These are phyloP conservation scores for Paraphaeosphaeria sporulosa DNA, from an alignment of 2,329 filamentous ascomycete species.

Conservation along the genomic window DNA sequence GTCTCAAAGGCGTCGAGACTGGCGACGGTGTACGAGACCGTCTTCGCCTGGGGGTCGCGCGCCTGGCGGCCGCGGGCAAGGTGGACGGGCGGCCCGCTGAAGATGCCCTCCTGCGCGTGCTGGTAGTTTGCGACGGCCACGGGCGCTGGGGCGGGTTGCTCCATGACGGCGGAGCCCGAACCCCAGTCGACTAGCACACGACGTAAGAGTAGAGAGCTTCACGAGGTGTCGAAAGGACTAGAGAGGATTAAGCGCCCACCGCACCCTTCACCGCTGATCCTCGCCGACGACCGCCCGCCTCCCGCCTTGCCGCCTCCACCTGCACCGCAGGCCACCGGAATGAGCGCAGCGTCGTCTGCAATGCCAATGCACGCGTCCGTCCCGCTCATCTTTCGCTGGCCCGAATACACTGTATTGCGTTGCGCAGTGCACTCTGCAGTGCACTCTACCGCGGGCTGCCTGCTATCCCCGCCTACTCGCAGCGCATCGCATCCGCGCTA, in stretches of 20 bases:
- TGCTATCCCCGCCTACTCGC: constrained; percentile 3
- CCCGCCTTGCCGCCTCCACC: not conserved
- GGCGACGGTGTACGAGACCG: constrained; percentile 38
- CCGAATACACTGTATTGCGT: too few species aligned
- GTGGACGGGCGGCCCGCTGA: constrained; percentile 37
- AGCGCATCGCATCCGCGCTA: not conserved
- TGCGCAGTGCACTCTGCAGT: not conserved
- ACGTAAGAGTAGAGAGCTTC: constrained; percentile 8
- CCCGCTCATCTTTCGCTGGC: too few species aligned
- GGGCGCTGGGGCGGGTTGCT: constrained; percentile 4
- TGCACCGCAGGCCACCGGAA: not conserved
- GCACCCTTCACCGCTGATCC: constrained; percentile 7
- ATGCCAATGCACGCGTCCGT: too few species aligned
- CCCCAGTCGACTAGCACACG: constrained; percentile 11
- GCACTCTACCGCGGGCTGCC: not conserved
- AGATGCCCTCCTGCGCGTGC: constrained; percentile 38
- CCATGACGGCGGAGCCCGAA: constrained; percentile 12
- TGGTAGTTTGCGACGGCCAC: constrained; percentile 9
- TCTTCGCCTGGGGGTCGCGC: constrained; percentile 46
- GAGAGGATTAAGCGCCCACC: constrained; percentile 5
- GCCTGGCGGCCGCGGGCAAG: constrained; percentile 49
- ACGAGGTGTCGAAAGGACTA: constrained; percentile 5
- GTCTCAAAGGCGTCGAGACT: constrained; percentile 48
- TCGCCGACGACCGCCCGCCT: not conserved
- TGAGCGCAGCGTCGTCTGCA: not conserved